Percentiles rank a stretch among this genome's conserved stretches.
Evolutionary conservation across 2,329 filamentous ascomycete species (phyloP).

Genomic region (Trichoderma sp.): DNA sequence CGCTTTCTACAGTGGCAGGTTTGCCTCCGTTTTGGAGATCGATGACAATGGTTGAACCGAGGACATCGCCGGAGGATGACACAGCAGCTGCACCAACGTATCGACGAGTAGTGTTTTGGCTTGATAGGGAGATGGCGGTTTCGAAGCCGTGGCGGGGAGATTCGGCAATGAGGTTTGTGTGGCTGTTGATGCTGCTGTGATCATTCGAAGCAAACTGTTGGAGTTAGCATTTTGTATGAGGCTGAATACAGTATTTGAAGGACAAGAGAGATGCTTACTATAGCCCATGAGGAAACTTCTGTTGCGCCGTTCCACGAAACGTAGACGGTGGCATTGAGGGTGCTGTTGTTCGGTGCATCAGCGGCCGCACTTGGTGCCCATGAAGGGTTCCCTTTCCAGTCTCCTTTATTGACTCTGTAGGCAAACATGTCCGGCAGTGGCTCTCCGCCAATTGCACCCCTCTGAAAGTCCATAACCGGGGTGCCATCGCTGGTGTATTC

Average conservation of each 20-base stretch:
- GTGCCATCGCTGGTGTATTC: not conserved
- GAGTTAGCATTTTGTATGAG: not conserved
- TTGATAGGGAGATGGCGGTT: not conserved
- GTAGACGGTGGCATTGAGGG: not conserved
- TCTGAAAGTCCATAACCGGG: not conserved
- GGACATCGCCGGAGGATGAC: not conserved
- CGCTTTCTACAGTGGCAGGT: not conserved
- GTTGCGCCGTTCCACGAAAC: conserved; percentile 9
- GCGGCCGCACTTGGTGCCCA: not conserved
- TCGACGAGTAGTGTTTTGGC: not conserved
- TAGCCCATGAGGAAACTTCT: not conserved
- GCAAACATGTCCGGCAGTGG: conserved; percentile 1
- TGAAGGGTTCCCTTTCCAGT: not conserved
- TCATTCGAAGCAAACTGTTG: conserved; percentile 1
- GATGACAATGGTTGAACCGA: not conserved
- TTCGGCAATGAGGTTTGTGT: not conserved
- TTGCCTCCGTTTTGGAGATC: not conserved
- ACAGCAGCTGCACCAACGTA: conserved; percentile 3
- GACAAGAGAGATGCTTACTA: not conserved
- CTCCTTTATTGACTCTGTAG: conserved; percentile 6
- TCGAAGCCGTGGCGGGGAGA: not conserved
- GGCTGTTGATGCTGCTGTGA: not conserved
- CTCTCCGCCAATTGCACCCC: not conserved
- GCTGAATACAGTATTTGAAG: too few species aligned
- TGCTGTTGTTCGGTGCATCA: not conserved